phyloP scores from a whole-genome alignment of 2,329 filamentous ascomycete genomes.

The Catunica adiposa region DNA sequence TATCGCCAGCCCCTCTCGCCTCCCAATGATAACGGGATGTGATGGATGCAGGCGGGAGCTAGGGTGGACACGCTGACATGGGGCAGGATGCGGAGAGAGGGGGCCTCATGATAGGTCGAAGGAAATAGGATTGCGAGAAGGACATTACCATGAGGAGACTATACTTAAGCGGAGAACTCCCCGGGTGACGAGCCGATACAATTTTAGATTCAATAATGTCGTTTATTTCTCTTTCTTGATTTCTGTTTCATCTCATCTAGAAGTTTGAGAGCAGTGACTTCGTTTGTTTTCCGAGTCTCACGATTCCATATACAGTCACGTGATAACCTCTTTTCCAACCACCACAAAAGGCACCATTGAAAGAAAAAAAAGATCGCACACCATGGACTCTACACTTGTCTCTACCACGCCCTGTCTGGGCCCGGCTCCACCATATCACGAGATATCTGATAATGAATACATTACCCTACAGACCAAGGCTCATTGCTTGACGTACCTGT shows the following conservation, averaged over 20 bases:
- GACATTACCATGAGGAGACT: too few relatives aligned
- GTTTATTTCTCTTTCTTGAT: neutral
- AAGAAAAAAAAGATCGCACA: neutral
- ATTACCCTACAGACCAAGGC: neutral
- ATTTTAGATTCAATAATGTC: neutral
- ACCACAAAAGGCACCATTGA: neutral
- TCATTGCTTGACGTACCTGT: constrained; percentile 2
- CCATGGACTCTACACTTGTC: neutral
- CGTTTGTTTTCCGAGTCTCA: too few relatives aligned
- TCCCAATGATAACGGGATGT: too few relatives aligned
- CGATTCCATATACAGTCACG: neutral
- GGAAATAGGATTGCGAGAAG: neutral
- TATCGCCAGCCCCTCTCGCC: too few relatives aligned
- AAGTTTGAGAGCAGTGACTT: too few relatives aligned
- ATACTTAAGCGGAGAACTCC: neutral
- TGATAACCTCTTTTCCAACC: neutral
- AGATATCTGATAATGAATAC: constrained; percentile 1
- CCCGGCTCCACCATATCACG: neutral
- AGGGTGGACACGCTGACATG: too few relatives aligned
- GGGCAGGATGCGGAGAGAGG: neutral
- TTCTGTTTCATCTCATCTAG: too few relatives aligned
- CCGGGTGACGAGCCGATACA: neutral
- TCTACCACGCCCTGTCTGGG: neutral
- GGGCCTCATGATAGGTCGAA: neutral
- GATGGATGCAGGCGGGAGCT: too few relatives aligned